Percentiles rank a stretch among this genome's conserved stretches.
Conservation (phyloP, 2,329 filamentous ascomycete genomes). For the Sporothrix pseudoabietina region DNA sequence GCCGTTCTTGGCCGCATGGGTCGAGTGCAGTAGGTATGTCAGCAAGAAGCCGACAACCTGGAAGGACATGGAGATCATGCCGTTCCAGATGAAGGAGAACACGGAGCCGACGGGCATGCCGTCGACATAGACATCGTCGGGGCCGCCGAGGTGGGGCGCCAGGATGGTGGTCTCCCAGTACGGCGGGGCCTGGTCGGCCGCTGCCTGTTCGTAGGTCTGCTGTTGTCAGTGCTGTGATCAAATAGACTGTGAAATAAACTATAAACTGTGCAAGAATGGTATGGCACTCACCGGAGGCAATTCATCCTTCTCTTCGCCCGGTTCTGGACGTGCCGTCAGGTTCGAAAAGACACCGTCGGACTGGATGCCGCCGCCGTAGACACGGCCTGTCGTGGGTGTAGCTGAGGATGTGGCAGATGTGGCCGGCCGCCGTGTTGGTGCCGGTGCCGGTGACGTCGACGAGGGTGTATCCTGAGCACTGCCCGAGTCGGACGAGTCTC, state of each 20-base stretch:
- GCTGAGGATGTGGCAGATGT: conserved; percentile 33
- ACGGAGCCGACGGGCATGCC: conserved; percentile 88
- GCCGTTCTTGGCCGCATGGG: conserved; percentile 96
- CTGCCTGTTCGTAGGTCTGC: conserved; percentile 96
- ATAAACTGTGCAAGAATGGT: background rate
- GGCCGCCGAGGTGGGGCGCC: conserved; percentile 83
- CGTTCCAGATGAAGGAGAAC: conserved; percentile 88
- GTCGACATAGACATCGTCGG: conserved; percentile 95
- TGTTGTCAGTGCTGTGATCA: background rate
- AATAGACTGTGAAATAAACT: too few species aligned
- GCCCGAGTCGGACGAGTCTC: background rate
- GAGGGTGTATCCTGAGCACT: background rate
- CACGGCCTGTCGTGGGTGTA: conserved; percentile 44
- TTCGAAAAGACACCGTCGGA: conserved; percentile 98
- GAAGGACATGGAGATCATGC: conserved; percentile 97
- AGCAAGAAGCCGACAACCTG: conserved; percentile 96
- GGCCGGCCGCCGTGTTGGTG: background rate
- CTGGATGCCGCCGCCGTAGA: conserved; percentile 73
- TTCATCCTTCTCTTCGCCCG: conserved; percentile 79
- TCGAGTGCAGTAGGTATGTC: conserved; percentile 96
- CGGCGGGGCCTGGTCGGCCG: conserved; percentile 90
- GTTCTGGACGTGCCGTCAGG: conserved; percentile 84
- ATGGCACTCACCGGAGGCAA: conserved; percentile 76
- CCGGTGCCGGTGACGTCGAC: background rate
- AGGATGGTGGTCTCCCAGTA: conserved; percentile 99